Evolutionary conservation across 108 stramenopile species (phyloP), one percentile per base, ranked within the genome.

Genomic region (Ochromonas danica): DNA sequence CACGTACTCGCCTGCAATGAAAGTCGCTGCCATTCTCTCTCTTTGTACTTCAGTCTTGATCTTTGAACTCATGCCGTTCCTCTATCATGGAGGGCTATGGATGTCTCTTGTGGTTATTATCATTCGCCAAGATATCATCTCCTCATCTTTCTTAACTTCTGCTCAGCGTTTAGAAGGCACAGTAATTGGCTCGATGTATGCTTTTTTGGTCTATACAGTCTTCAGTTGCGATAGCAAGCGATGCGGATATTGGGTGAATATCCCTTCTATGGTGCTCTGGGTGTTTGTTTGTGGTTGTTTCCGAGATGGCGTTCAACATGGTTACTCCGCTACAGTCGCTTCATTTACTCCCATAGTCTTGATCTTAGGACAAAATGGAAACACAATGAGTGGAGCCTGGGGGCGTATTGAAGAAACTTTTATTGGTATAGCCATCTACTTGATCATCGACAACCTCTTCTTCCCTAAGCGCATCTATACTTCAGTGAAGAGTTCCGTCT

Each of bases 91-190:
- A 10, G 67, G 67, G 10, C 40, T 70, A 10, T 70, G 67, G 67
- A 31, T 38, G 40, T 10, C 39, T 22, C 17, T 70, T 14, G 67
- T 70, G 36, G 22, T 70, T 10, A 22, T 31, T 22, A 17, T 70
- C 14, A 70, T 70, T 40, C 67, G 67, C 22, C 67, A 70, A 70
- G 67, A 70, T 31, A 70, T 31, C 40, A 40, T 10, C 67, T 14
- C 67, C 22, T 70, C 67, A 22, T 70, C 67, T 10, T 70, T 70
- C 33, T 40, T 40, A 40, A 70, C 36, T 14, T 14, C 39, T 10
- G 14, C 14, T 70, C 67, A 70, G 33, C 67, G 67, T 10, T 40
- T 70, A 17, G 67, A 70, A 70, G 67, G 67, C 67, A 70, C 67
- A 10, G 67, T 70, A 14, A 40, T 70, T 38, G 67, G 67, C 39